Evolutionary conservation across 2,329 filamentous ascomycete species (phyloP).

Genomic region (Monilinia laxa): DNA sequence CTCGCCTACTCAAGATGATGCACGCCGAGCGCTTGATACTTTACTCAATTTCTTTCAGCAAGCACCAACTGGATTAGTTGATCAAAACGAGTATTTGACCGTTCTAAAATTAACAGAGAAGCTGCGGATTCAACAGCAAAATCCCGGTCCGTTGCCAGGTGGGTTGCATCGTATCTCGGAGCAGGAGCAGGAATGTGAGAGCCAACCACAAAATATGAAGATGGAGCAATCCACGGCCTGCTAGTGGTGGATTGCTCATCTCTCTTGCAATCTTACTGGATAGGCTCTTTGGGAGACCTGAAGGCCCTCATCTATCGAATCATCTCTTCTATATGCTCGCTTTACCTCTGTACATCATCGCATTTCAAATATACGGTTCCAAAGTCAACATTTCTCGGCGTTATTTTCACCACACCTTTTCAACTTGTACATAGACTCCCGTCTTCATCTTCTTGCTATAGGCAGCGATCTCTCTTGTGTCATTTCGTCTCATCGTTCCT

Average conservation of each 20-base stretch:
- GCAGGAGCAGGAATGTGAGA: constrained; percentile 36
- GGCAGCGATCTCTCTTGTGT: not conserved
- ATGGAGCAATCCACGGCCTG: constrained; percentile 39
- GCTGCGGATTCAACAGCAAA: constrained; percentile 62
- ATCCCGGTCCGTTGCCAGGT: constrained; percentile 41
- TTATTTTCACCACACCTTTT: constrained; percentile 13
- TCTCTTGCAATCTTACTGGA: not conserved
- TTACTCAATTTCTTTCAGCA: constrained; percentile 79
- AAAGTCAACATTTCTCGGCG: constrained; percentile 11
- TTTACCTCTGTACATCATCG: constrained; percentile 26
- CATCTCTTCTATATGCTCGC: not conserved
- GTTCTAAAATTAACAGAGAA: constrained; percentile 85
- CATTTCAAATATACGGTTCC: constrained; percentile 11
- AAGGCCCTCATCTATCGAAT: no score
- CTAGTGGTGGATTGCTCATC: constrained; percentile 23
- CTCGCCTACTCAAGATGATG: constrained; percentile 82
- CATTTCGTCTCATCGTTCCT: not conserved
- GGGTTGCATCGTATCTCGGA: constrained; percentile 43
- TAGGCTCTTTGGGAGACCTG: no score
- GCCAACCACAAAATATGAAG: constrained; percentile 32
- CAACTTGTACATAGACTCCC: constrained; percentile 13
- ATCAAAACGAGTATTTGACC: constrained; percentile 73
- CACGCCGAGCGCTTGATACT: constrained; percentile 75
- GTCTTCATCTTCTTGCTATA: not conserved
- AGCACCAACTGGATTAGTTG: constrained; percentile 63